Base-by-base conservation (phyloP, 192 early-diverging fungal genomes). In the Coemansia sp. region DNA sequence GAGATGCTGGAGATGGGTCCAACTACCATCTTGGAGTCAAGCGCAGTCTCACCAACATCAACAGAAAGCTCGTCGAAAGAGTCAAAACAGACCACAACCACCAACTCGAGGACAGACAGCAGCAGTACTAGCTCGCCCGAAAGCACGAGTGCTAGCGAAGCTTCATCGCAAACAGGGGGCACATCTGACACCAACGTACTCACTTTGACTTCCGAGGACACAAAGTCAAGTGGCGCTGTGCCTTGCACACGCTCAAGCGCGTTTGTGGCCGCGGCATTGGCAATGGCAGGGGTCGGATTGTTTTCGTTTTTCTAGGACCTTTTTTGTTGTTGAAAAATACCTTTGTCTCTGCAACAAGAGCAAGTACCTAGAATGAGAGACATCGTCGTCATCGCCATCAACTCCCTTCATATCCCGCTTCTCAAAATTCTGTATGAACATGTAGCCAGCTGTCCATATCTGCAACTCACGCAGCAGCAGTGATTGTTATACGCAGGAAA, bases 1-100 rank as follows among this genome's bases (percentile, higher is more conserved):
- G 69, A 77, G 53, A 68, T 77, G 70, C 23, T 71, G 9, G 57
- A 68, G 46, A 68, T 72, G 10, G 75, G 75, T 1, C 69, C 61
- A 23, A 77, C 70, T 16, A 77, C 75, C 4, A 58, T 77, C 10
- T 41, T 68, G 10, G 75, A 72, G 24, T 46, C 69, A 16, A 45
- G 55, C 5, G 43, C 68, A 44, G 38, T 53, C 23, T 15, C 5
- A 9, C 26, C 52, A 2, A 66, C 64, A 34, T 30, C 53, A 5
- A 18, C 24, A 23, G 14, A 45, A 39, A 57, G 35, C 7, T 44
- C 64, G 16, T n/a, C 57, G 9, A 9, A 20, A 21, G 34, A 59
- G 24, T 38, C 57, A 10, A 10, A 1, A 16, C 57, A 59, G 20
- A 20, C 57, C 30, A 21, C 35, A 12, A 9, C 34, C 33, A 16